Conservation (phyloP, 2,329 filamentous ascomycete species). For the Pseudomassariella vexata region DNA sequence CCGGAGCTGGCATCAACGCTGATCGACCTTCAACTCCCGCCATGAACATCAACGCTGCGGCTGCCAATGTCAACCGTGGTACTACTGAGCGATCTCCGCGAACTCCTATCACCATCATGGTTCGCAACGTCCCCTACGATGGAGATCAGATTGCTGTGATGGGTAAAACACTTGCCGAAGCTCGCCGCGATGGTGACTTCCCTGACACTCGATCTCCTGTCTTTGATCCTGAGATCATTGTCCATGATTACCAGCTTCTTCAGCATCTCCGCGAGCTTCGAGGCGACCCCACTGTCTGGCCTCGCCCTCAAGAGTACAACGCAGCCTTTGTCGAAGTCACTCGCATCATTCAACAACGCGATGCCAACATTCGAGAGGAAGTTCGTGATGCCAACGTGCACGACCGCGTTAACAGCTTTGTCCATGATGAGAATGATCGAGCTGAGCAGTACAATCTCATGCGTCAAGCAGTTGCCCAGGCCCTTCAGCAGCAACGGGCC, state of each 20-base stretch:
- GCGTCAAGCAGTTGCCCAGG: constrained; percentile 19
- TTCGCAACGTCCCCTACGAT: constrained; percentile 8
- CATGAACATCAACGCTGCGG: no score
- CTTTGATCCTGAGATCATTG: constrained; percentile 17
- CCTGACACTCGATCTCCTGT: constrained; percentile 22
- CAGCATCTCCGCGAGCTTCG: constrained; percentile 21
- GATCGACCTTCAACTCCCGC: no score
- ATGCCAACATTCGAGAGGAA: constrained; percentile 18
- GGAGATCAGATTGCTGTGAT: constrained; percentile 22
- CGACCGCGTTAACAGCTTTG: constrained; percentile 16
- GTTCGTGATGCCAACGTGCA: constrained; percentile 14
- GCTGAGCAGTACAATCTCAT: constrained; percentile 18
- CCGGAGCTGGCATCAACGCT: no score
- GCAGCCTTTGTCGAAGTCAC: constrained; percentile 25
- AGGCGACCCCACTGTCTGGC: constrained; percentile 6
- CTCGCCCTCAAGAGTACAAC: constrained; percentile 15
- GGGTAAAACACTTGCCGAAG: constrained; percentile 20
- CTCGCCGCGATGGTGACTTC: constrained; percentile 25
- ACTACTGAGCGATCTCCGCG: no score
- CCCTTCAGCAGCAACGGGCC: constrained; percentile 34
- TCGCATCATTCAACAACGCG: constrained; percentile 28
- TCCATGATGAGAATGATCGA: constrained; percentile 18
- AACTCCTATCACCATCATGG: not conserved
- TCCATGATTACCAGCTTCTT: constrained; percentile 27
- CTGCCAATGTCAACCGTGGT: no score